Conservation (phyloP, 2,329 filamentous ascomycete species). For the Podosphaera fusca region DNA sequence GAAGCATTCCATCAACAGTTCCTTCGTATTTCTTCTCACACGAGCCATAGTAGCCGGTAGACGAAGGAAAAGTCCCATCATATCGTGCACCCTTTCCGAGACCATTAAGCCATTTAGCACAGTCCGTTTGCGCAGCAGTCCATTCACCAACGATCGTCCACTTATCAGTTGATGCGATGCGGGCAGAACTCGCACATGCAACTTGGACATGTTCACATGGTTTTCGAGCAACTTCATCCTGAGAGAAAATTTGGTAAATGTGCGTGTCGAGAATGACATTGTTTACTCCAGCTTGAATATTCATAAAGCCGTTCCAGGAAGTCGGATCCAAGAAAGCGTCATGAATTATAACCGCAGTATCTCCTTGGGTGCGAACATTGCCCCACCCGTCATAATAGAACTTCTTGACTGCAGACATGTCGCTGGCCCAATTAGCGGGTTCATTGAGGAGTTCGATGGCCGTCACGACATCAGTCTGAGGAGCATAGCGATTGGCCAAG, state of each 20-base stretch:
- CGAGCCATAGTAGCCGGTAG: constrained; percentile 15
- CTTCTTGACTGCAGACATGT: constrained; percentile 16
- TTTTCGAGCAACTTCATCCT: constrained; percentile 16
- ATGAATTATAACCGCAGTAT: constrained; percentile 30
- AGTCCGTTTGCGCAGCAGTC: constrained; percentile 21
- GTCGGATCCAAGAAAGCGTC: constrained; percentile 30
- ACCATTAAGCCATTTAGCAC: constrained; percentile 27
- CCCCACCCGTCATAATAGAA: constrained; percentile 29
- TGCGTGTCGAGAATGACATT: constrained; percentile 21
- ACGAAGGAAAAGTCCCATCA: constrained; percentile 17
- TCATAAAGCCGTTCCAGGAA: constrained; percentile 40
- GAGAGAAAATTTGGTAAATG: constrained; percentile 22
- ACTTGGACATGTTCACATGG: constrained; percentile 20
- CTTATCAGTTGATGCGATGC: constrained; percentile 15
- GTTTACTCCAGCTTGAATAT: constrained; percentile 21
- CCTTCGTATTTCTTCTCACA: constrained; percentile 26
- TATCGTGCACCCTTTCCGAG: constrained; percentile 34
- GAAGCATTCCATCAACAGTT: constrained; percentile 16
- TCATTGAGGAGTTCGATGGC: constrained; percentile 23
- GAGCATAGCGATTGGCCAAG: constrained; percentile 19
- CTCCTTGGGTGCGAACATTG: constrained; percentile 20
- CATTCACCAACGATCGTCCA: constrained; percentile 22
- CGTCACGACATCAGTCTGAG: constrained; percentile 20
- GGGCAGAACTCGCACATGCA: constrained; percentile 18
- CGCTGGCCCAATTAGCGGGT: constrained; percentile 16